These are phyloP conservation scores for Podospora sp. DNA, from an alignment of 495 filamentous ascomycete genomes.

Conservation along the genomic window DNA sequence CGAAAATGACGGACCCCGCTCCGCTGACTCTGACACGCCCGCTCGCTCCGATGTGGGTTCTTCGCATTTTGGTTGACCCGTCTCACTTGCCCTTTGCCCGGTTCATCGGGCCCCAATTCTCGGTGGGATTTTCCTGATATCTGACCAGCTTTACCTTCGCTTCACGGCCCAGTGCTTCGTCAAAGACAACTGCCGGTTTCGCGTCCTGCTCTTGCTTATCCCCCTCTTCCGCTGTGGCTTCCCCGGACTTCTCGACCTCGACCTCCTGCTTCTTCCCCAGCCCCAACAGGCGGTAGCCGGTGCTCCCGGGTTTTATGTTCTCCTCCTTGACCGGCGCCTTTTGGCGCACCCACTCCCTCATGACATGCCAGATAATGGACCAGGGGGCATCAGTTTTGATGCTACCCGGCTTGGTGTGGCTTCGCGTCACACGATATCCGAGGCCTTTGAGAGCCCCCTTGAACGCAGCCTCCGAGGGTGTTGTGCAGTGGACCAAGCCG, in stretches of 20 bases:
- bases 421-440: constrained; percentile 79
- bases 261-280: constrained; percentile 34
- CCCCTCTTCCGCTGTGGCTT: constrained; percentile 5
- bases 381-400: constrained; percentile 91
- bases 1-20: background rate
- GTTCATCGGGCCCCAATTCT: constrained; percentile 92
- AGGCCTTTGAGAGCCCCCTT: constrained; percentile 77
- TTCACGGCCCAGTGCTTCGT: constrained; percentile 76
- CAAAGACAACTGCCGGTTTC: constrained; percentile 68
- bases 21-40: background rate
- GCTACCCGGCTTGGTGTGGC: constrained; percentile 84
- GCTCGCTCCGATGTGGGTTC: background rate
- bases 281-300: constrained; percentile 65
- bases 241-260: background rate
- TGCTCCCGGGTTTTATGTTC: constrained; percentile 64
- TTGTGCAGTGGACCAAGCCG: constrained; percentile 73
- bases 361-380: constrained; percentile 87
- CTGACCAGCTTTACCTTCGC: constrained; percentile 66
- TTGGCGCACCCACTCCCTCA: constrained; percentile 86
- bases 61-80: background rate
- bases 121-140: constrained; percentile 84
- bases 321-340: constrained; percentile 71
- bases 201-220: constrained; percentile 27
- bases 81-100: constrained; percentile 60
- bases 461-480: constrained; percentile 69